Percentiles rank a stretch among this genome's conserved stretches.
phyloP scores from a whole-genome alignment of 106 monocot genomes.

The Allium sativum region DNA sequence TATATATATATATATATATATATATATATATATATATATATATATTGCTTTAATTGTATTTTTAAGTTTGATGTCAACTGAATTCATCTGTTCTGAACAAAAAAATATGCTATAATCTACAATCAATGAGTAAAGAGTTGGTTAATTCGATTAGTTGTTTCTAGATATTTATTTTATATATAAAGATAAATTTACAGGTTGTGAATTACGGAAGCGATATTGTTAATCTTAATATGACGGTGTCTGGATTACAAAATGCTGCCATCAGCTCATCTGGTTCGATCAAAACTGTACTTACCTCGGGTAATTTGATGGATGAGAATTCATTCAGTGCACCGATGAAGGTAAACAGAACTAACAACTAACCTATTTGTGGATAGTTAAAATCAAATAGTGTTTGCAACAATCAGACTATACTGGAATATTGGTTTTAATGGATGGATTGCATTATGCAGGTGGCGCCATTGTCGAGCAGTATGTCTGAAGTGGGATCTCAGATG shows the following conservation, averaged over 20 bases:
- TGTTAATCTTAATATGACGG: conserved; percentile 46
- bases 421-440: background rate
- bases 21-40: too few relatives aligned
- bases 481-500: conserved; percentile 44
- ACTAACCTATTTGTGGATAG: background rate
- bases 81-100: background rate
- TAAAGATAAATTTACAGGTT: conserved; percentile 47
- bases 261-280: conserved; percentile 32
- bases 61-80: background rate
- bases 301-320: conserved; percentile 52
- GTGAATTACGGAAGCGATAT: conserved; percentile 63
- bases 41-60: background rate
- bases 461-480: conserved; percentile 22
- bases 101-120: too few relatives aligned
- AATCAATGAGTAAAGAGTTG: too few relatives aligned
- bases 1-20: too few relatives aligned
- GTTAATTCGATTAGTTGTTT: too few relatives aligned
- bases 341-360: conserved; percentile 35
- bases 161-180: too few relatives aligned
- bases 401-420: background rate
- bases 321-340: conserved; percentile 71
- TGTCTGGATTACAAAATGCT: conserved; percentile 41
- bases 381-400: background rate
- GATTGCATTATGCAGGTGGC: conserved; percentile 31
- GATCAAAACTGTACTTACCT: conserved; percentile 50